Percentiles rank a stretch among this genome's conserved stretches.
Conservation (phyloP, 2,329 filamentous ascomycete genomes). For the Aureobasidium sp. region DNA sequence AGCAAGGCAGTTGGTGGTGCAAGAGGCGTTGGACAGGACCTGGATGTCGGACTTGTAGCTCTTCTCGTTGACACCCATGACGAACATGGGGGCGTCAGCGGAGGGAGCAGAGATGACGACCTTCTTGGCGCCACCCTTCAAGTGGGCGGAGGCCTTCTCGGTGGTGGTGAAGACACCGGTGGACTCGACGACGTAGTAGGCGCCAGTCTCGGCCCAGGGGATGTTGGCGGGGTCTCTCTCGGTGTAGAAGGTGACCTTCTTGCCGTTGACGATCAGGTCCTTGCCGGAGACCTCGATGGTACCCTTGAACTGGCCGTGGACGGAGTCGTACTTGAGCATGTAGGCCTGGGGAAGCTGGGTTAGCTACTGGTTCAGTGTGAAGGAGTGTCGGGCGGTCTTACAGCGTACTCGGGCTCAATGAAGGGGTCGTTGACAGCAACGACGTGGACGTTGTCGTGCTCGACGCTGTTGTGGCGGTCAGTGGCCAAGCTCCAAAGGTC, state of each 20-base stretch:
- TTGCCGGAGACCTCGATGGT: conserved; percentile 66
- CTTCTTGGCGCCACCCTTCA: conserved; percentile 97
- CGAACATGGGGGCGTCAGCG: conserved; percentile 98
- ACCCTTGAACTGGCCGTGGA: conserved; percentile 95
- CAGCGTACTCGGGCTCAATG: conserved; percentile 96
- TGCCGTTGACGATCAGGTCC: conserved; percentile 81
- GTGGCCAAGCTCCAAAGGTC: conserved; percentile 15
- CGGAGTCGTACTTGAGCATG: conserved; percentile 99
- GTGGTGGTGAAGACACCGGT: conserved; percentile 99
- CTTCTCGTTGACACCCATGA: conserved; percentile 98
- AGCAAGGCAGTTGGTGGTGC: conserved; percentile 99
- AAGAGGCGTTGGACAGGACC: conserved; percentile 98
- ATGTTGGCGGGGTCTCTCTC: conserved; percentile 86
- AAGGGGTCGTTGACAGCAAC: conserved; percentile 99
- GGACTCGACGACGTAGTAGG: conserved; percentile 93
- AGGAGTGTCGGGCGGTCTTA: conserved; percentile 45
- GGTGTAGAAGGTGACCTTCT: conserved; percentile 88
- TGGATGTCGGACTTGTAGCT: conserved; percentile 82
- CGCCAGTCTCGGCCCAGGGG: conserved; percentile 80
- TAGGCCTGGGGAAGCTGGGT: conserved; percentile 58
- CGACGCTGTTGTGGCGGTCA: conserved; percentile 44
- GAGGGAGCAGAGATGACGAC: conserved; percentile 77
- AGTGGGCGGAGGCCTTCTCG: conserved; percentile 88
- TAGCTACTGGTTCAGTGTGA: not conserved
- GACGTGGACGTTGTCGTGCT: conserved; percentile 82